Base-by-base conservation (phyloP, 2,329 filamentous ascomycete species). In the Coniochaeta sp. region DNA sequence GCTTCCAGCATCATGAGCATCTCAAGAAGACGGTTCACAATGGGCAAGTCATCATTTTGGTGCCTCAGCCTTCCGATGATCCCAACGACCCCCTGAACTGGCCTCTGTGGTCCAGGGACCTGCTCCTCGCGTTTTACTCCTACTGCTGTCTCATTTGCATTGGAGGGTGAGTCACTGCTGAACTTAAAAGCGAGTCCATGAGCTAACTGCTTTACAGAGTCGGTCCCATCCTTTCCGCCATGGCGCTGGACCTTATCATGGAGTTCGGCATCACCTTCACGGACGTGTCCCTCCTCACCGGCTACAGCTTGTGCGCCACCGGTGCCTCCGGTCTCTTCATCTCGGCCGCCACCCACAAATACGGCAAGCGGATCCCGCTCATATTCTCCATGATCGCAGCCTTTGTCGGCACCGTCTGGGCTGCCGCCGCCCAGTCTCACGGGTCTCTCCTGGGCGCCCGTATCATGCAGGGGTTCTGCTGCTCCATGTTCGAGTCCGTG, bases 351-450 rank as follows among this genome's bases (percentile, higher is more conserved):
- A 52, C 53, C 12, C 47, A 55, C n/a, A 61, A 62, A 30, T 63
- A 59, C 56, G 61, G 62, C 6, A 64, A 63, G 42, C 51, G 61
- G 26, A 61, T 60, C 18, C 53, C 63, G 3, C 61, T 63, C 42
- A 52, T 64, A 12, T 48, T 60, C 27, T 58, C 56, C 8, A 53
- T 54, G 3, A 40, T 56, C 8, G 48, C 52, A 54, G 59, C 54
- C 42, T 38, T 63, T 8, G 55, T 53, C n/a, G 60, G 61, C 14
- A 50, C 60, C 3, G 56, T 56, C 20, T 32, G 57, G 56, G 46
- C 58, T 54, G 32, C 54, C 33, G 46, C 53, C 52, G 24, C 58
- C 50, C 4, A 54, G 9, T 49, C 56, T 10, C 62, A 53, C 51
- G 27, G 35, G 8, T 57, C 56, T 4, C 51, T 63, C 10, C 60